phyloP scores from a whole-genome alignment of 2,329 filamentous ascomycete genomes.

The Monosporascus sp. region DNA sequence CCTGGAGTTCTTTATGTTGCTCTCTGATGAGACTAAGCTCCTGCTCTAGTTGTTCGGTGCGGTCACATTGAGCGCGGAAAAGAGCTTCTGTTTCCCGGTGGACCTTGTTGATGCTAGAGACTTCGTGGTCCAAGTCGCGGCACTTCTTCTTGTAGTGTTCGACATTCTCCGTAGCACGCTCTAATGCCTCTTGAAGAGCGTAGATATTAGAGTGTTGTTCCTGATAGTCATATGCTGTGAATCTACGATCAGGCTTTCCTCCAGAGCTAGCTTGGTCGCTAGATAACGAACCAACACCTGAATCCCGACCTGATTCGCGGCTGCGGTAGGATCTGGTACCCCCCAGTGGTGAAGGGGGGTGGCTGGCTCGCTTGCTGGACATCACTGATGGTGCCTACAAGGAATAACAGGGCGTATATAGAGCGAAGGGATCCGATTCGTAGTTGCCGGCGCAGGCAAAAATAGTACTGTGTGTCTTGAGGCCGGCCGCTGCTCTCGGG shows the following conservation, averaged over 20 bases:
- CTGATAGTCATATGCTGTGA: slow-evolving; percentile 16
- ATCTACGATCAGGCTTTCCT: slow-evolving; percentile 24
- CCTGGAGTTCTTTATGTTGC: slow-evolving; percentile 4
- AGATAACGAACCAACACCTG: slow-evolving; percentile 24
- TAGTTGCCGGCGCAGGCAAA: neutral
- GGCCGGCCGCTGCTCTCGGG: neutral
- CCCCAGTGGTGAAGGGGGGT: slow-evolving; percentile 11
- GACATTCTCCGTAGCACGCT: slow-evolving; percentile 13
- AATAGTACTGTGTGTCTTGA: neutral
- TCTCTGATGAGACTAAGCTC: slow-evolving; percentile 5
- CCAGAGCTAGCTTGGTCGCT: slow-evolving; percentile 23
- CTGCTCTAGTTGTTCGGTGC: slow-evolving; percentile 7
- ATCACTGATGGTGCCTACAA: slow-evolving; percentile 4
- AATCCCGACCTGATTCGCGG: slow-evolving; percentile 18
- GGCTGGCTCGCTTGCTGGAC: slow-evolving; percentile 20
- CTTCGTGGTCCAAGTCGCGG: slow-evolving; percentile 6
- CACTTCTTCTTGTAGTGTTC: slow-evolving; percentile 11
- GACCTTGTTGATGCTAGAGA: slow-evolving; percentile 9
- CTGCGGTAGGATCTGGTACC: slow-evolving; percentile 11
- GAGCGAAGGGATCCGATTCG: neutral
- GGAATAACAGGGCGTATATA: neutral
- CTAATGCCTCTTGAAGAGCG: slow-evolving; percentile 16
- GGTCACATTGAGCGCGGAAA: slow-evolving; percentile 12
- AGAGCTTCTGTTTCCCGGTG: slow-evolving; percentile 10
- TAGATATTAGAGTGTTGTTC: slow-evolving; percentile 10